These are phyloP conservation scores for Chytriomyces hyalinus DNA, from an alignment of 192 early-diverging fungal genomes.

Conservation along the genomic window DNA sequence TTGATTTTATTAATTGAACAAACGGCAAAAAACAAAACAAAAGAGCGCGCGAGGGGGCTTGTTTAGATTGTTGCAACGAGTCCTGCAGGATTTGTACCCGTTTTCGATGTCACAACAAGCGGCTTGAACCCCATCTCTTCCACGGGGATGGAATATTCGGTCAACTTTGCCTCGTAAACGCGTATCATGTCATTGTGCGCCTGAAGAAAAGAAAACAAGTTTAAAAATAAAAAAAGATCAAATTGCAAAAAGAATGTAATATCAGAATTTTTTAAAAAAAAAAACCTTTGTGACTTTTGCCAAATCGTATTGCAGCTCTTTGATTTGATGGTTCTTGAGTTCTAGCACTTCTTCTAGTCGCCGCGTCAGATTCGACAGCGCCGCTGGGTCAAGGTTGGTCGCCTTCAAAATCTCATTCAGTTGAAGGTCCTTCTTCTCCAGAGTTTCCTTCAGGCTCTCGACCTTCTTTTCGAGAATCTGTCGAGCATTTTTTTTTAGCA, in stretches of 20 bases:
- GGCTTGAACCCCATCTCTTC: constrained; percentile 70
- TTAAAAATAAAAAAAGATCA: constrained; percentile 16
- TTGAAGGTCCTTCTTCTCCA: constrained; percentile 71
- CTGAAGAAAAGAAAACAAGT: constrained; percentile 40
- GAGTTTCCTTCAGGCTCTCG: constrained; percentile 53
- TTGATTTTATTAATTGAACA: no score
- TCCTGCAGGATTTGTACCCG: constrained; percentile 53
- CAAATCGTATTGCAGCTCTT: constrained; percentile 69
- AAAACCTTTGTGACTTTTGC: constrained; percentile 66
- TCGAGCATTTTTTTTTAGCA: neutral
- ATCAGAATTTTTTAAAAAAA: neutral
- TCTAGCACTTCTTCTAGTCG: constrained; percentile 66
- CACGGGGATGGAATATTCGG: constrained; percentile 63
- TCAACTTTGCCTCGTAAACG: constrained; percentile 67
- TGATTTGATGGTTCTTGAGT: constrained; percentile 63
- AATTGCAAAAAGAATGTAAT: constrained; percentile 4
- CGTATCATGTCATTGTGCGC: constrained; percentile 71
- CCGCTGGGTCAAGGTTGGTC: constrained; percentile 63
- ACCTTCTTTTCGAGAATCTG: constrained; percentile 70
- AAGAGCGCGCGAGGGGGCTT: no score
- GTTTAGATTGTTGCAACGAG: constrained; percentile 49
- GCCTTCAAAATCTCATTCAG: constrained; percentile 68
- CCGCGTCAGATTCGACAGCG: constrained; percentile 57
- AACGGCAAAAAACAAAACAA: no score
- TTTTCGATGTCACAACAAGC: constrained; percentile 49